Evolutionary conservation across 1,139 yeast genomes (phyloP), one percentile per base, ranked within the genome.

Genomic region (Meyerozyma guilliermondii): DNA sequence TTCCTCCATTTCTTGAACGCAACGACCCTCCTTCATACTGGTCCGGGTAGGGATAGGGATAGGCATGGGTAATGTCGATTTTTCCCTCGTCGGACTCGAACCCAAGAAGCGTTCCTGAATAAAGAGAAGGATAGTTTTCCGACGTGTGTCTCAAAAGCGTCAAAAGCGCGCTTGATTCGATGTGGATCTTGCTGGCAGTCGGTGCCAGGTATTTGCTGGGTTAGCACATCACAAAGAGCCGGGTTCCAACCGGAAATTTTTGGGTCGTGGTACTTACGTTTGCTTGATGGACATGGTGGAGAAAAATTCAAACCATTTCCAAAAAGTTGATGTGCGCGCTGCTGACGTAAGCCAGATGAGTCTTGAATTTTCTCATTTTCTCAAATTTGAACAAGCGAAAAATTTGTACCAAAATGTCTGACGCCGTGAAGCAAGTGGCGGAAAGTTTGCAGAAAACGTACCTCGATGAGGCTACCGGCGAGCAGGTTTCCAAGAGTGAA

Each of bases 391-490:
- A 18, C 10, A 13, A 9, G 13, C 4, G 26, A 31, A 33, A 37
- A 14, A 29, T 29, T n/a, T 35, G 53, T n/a, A 20, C 22, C 22
- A 20, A 40, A 39, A 71, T 72, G 77, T 63, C 76, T 47, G 74
- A 68, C 54, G 64, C 63, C 50, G 81, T 77, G 49, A 80, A 82
- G 48, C 72, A 80, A 60, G 83, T 76, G 44, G 67, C 94, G 41
- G 96, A 89, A 58, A 81, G 80, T 56, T 80, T 88, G 53, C 91
- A 87, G 65, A 91, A 89, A 76, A 81, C 87, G 37, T 81, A 88
- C 62, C 76, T 92, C 55, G 98, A 92, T 64, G 97, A 89, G 47
- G 95, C 71, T 56, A 91, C 98, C 50, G 98, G 98, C 41, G 98
- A 92, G 70, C 87, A 83, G 68, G 96, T 92, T 40, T 92, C 98